These are phyloP conservation scores for Hordeum vulgare DNA, from an alignment of 176 grass and related monocot genomes.

Conservation along the genomic window MorexV3_pseudomolecules_assembly NC_058519.1:474670109-474670608, in stretches of 20 bases:
- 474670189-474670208: constrained; percentile 34
- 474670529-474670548: not conserved
- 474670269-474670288: constrained; percentile 47
- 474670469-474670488: not conserved
- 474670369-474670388: not conserved
- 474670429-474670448: not conserved
- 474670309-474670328: constrained; percentile 72
- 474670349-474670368: not conserved
- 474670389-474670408: constrained; percentile 1
- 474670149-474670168: not conserved
- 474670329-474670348: constrained; percentile 53
- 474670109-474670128: not conserved
- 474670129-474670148: not conserved
- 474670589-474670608: not conserved
- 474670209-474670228: constrained; percentile 95
- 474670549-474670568: not conserved
- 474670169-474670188: not conserved
- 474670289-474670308: constrained; percentile 63
- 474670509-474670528: not conserved
- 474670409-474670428: not conserved
- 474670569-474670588: not conserved
- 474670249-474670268: constrained; percentile 77
- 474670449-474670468: not conserved
- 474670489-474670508: not conserved
- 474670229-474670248: constrained; percentile 89